Evolutionary conservation across 192 early-diverging fungal species (phyloP).

Genomic region (Podila verticillata): DNA sequence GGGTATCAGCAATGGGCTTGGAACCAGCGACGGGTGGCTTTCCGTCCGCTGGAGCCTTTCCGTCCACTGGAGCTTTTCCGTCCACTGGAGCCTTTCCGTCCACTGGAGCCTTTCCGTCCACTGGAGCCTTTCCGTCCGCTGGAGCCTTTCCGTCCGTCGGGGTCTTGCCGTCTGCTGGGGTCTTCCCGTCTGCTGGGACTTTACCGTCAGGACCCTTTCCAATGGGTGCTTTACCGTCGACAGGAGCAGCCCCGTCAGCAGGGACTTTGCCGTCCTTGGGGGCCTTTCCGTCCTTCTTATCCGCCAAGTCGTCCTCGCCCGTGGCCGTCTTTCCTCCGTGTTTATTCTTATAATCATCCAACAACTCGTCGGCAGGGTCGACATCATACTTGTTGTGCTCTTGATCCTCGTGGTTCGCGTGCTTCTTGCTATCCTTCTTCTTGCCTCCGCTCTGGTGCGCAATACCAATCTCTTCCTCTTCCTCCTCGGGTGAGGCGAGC

Average conservation of each 20-base stretch:
- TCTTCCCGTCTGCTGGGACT: background rate
- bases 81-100: background rate
- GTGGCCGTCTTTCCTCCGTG: constrained; percentile 9
- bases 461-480: constrained; percentile 4
- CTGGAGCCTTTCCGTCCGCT: background rate
- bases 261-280: constrained; percentile 11
- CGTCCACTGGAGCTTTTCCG: background rate
- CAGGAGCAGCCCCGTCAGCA: background rate
- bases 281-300: constrained; percentile 6
- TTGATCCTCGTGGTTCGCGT: constrained; percentile 6
- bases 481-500: background rate
- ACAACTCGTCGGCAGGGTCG: constrained; percentile 8
- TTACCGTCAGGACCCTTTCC: background rate
- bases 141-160: background rate
- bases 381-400: constrained; percentile 22
- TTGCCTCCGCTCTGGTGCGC: constrained; percentile 5
- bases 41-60: background rate
- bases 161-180: background rate
- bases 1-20: background rate
- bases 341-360: background rate
- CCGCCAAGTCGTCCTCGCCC: background rate
- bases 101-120: background rate
- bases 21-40: background rate
- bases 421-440: constrained; percentile 14
- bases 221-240: constrained; percentile 1